Evolutionary conservation across 441 rosid genomes (phyloP).

Genomic region (Populus hybrid): DNA sequence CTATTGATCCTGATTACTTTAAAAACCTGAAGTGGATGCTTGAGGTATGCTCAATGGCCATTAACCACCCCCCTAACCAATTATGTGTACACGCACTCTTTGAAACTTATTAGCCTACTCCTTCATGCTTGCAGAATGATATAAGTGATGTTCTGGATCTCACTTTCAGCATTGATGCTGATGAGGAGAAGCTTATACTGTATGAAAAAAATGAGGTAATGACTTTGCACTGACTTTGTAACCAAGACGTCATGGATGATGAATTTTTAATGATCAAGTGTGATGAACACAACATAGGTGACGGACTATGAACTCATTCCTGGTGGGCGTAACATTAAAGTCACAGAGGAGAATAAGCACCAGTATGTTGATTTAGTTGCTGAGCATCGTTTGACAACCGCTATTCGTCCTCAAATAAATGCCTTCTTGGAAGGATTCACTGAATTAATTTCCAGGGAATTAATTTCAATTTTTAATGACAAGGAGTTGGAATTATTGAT

Average conservation of each 20-base stretch:
- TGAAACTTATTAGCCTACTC: not conserved
- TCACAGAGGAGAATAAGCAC: conserved; percentile 90
- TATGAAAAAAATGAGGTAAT: conserved; percentile 75
- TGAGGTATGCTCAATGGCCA: conserved; percentile 49
- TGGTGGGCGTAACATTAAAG: conserved; percentile 83
- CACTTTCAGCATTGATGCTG: conserved; percentile 96
- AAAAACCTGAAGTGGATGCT: conserved; percentile 95
- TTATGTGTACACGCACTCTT: not conserved
- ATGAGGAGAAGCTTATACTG: conserved; percentile 88
- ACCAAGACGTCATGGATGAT: not conserved
- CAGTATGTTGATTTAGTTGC: conserved; percentile 83
- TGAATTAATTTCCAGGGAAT: conserved; percentile 70
- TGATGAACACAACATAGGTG: conserved; percentile 47
- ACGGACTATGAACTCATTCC: conserved; percentile 91
- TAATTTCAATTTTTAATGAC: conserved; percentile 84
- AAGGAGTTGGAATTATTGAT: conserved; percentile 91
- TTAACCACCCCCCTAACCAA: not conserved
- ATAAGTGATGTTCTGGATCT: conserved; percentile 72
- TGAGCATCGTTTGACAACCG: conserved; percentile 90
- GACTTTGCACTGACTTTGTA: conserved; percentile 5
- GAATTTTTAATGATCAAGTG: conserved; percentile 4
- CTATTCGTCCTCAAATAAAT: conserved; percentile 93
- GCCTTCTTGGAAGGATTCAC: conserved; percentile 87
- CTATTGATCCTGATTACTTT: conserved; percentile 90
- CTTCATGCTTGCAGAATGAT: conserved; percentile 65